Conservation (phyloP, 441 rosid species). For the Geranium incanum region DNA sequence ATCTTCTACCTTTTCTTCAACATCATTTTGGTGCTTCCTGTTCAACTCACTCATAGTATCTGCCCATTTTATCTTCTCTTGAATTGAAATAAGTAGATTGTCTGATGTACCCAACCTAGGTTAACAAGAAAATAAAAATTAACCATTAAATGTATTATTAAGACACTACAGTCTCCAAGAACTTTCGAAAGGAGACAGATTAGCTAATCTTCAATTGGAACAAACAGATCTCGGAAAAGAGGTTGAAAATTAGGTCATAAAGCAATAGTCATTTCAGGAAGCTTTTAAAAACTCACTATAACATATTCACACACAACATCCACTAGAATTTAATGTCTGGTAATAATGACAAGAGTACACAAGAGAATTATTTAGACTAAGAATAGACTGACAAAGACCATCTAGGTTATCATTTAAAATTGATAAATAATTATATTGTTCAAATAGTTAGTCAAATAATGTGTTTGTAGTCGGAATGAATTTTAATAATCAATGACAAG, state of each 20-base stretch:
- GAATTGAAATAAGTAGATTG: slow-evolving; percentile 69
- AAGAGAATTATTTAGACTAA: neutral
- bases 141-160: slow-evolving; percentile 12
- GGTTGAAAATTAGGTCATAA: neutral
- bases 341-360: no score
- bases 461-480: neutral
- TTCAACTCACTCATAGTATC: slow-evolving; percentile 81
- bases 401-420: no score
- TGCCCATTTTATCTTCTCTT: slow-evolving; percentile 98
- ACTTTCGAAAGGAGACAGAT: neutral
- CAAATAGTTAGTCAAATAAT: no score
- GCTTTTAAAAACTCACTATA: neutral
- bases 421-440: no score
- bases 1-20: slow-evolving; percentile 75
- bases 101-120: slow-evolving; percentile 81
- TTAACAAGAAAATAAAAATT: slow-evolving; percentile 18
- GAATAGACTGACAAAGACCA: neutral
- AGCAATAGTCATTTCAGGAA: neutral
- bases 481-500: neutral
- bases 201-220: neutral
- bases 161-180: neutral
- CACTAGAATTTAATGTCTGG: neutral
- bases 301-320: neutral
- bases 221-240: neutral
- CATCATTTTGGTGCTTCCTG: slow-evolving; percentile 73